A percentile compares a stretch with the other conserved stretches of the same genome.
Evolutionary conservation across 1,139 yeast species (phyloP).

Genomic region (Hyphopichia buzzinii): DNA sequence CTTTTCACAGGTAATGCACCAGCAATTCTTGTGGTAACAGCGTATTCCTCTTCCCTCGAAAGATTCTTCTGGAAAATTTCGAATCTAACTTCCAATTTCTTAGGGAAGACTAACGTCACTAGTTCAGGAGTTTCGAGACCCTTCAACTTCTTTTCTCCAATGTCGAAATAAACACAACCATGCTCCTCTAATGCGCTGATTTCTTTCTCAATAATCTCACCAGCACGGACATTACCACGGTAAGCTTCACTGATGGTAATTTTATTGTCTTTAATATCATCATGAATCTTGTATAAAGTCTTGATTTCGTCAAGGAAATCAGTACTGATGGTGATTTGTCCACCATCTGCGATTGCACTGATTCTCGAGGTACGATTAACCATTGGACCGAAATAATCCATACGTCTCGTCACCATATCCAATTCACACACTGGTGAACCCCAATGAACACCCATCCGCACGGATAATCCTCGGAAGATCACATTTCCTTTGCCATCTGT

Average conservation of each 20-base stretch:
- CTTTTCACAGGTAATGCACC: conserved; percentile 45
- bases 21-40: conserved; percentile 25
- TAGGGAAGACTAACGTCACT: conserved; percentile 78
- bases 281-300: conserved; percentile 54
- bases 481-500: conserved; percentile 62
- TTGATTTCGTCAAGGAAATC: conserved; percentile 76
- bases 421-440: conserved; percentile 96
- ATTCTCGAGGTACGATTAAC: conserved; percentile 94
- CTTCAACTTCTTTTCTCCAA: conserved; percentile 88
- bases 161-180: conserved; percentile 66
- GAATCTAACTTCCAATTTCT: conserved; percentile 56
- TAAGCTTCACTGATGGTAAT: conserved; percentile 53
- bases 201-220: conserved; percentile 67
- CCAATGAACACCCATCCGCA: conserved; percentile 98
- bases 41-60: conserved; percentile 16
- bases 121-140: conserved; percentile 93
- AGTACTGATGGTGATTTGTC: conserved; percentile 86
- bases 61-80: conserved; percentile 38
- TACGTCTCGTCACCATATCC: conserved; percentile 90
- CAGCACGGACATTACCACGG: conserved; percentile 57
- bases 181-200: conserved; percentile 61
- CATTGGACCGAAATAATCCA: conserved; percentile 99
- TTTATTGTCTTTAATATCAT: conserved; percentile 40
- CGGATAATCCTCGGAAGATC: conserved; percentile 85
- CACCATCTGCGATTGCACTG: conserved; percentile 95